Percentiles rank a stretch among this genome's conserved stretches.
phyloP scores from a whole-genome alignment of 768 basidiomycete species.

The Lactifluus volemus region DNA sequence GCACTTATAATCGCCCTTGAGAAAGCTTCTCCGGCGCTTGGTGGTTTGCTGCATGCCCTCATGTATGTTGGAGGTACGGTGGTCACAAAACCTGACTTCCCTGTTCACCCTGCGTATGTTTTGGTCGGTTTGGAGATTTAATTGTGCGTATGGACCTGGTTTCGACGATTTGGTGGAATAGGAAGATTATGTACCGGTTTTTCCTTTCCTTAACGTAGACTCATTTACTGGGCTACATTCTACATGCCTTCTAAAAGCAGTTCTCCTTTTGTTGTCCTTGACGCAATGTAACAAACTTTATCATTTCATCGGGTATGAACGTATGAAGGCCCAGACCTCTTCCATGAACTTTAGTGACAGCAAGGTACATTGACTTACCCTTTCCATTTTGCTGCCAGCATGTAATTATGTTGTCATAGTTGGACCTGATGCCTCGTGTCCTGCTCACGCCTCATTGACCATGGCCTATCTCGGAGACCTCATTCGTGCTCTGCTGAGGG shows the following conservation, averaged over 20 bases:
- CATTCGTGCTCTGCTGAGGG: background rate
- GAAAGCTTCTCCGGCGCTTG: slow-evolving; percentile 58
- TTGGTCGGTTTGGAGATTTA: slow-evolving; percentile 77
- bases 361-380: background rate
- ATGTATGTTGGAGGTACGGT: slow-evolving; percentile 90
- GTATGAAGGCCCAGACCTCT: background rate
- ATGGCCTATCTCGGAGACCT: slow-evolving; percentile 6
- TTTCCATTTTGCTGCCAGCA: background rate
- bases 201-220: background rate
- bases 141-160: background rate
- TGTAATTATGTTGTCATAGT: background rate
- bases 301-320: background rate
- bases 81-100: slow-evolving; percentile 72
- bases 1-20: slow-evolving; percentile 76
- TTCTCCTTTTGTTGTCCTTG: background rate
- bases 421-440: background rate
- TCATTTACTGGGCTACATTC: background rate
- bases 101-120: slow-evolving; percentile 67
- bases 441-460: background rate
- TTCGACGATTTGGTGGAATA: background rate
- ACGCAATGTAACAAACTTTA: background rate
- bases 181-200: background rate
- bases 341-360: background rate
- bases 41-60: slow-evolving; percentile 74
- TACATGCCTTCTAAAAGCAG: background rate